A percentile compares a stretch with the other conserved stretches of the same genome.
phyloP scores from a whole-genome alignment of 1,284 basidiomycete genomes.

The Crocinoboletus sp. region DNA sequence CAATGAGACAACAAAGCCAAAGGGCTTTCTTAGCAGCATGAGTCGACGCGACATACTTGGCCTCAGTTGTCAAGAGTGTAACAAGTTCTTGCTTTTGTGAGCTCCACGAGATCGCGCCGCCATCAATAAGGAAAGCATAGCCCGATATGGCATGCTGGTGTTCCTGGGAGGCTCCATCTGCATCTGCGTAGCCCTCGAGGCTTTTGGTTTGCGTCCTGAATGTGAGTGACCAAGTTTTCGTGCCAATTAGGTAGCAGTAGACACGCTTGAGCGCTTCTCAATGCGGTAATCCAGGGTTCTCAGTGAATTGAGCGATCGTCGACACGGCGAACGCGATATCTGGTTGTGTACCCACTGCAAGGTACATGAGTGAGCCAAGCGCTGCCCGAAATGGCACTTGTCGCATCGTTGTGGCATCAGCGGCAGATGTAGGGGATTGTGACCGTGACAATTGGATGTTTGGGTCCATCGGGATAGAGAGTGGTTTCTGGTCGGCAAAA shows the following conservation, averaged over 20 bases:
- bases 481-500: accelerated
- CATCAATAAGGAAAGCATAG: not conserved
- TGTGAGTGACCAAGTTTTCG: no score
- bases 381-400: not conserved
- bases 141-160: not conserved
- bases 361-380: not conserved
- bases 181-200: no score
- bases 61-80: not conserved
- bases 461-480: not conserved
- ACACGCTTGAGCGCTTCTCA: not conserved
- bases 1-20: not conserved
- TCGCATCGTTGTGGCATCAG: not conserved
- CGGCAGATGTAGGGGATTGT: accelerated
- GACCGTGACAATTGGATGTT: not conserved
- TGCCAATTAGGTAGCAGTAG: not conserved
- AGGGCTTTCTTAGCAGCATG: not conserved
- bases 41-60: not conserved
- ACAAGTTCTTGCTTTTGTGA: not conserved
- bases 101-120: not conserved
- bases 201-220: no score
- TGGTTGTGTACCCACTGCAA: not conserved
- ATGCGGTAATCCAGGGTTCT: not conserved
- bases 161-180: no score
- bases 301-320: not conserved
- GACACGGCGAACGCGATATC: not conserved